Conservation (phyloP, 116 monocot species). For the Iris pallida region DNA sequence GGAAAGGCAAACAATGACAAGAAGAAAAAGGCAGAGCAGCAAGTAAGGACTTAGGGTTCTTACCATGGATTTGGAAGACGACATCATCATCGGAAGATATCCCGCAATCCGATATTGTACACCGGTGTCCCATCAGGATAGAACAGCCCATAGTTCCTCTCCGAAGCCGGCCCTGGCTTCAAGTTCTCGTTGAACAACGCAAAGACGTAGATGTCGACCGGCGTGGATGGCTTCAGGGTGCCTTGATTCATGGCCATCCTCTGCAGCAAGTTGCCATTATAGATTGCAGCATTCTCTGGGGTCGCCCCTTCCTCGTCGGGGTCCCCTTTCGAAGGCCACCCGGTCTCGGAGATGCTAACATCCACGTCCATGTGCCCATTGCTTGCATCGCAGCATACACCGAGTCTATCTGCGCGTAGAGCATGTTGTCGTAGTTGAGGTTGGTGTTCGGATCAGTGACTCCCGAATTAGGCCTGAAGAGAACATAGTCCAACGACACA, state of each 20-base stretch:
- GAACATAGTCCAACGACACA: slow-evolving; percentile 19
- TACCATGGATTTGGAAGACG: slow-evolving; percentile 6
- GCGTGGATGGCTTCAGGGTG: slow-evolving; percentile 20
- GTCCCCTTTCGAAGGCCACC: slow-evolving; percentile 28
- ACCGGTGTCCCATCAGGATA: slow-evolving; percentile 20
- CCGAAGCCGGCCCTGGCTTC: slow-evolving; percentile 24
- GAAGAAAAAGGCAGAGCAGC: too few relatives aligned
- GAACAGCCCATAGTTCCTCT: slow-evolving; percentile 24
- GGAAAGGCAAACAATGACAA: too few relatives aligned
- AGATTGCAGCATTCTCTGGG: slow-evolving; percentile 20
- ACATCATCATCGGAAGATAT: slow-evolving; percentile 5
- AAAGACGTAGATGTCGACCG: slow-evolving; percentile 23
- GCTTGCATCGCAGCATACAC: too few relatives aligned
- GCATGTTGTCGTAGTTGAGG: too few relatives aligned
- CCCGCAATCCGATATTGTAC: slow-evolving; percentile 23
- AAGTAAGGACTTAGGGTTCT: too few relatives aligned
- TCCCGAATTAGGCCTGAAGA: slow-evolving; percentile 21
- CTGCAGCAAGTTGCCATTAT: slow-evolving; percentile 27
- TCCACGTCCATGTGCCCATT: slow-evolving; percentile 12
- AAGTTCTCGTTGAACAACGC: slow-evolving; percentile 28
- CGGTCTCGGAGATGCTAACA: slow-evolving; percentile 22
- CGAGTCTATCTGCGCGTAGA: too few relatives aligned
- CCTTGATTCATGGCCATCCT: too few relatives aligned
- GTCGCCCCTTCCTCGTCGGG: slow-evolving; percentile 18
- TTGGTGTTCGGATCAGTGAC: too few relatives aligned